Base-by-base conservation (phyloP, 805 yeast genomes). In the Starmerella ratchasimensis region DNA sequence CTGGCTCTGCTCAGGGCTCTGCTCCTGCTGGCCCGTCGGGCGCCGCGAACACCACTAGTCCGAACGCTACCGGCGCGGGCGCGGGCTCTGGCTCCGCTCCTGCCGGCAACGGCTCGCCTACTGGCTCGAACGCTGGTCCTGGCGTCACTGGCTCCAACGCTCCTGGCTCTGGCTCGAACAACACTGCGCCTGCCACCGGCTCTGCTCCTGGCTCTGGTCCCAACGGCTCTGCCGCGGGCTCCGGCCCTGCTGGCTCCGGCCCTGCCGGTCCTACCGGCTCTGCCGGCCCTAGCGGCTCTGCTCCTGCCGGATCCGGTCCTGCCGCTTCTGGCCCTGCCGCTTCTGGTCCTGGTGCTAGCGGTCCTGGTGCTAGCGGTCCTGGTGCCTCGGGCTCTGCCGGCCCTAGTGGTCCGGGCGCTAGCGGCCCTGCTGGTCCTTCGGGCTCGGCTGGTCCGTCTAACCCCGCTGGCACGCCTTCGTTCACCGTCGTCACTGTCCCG, bases 401-500 rank as follows among this genome's bases (percentile, higher is more conserved):
- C n/a, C 27, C n/a, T 24, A 24, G 13, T 24, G 27, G 27, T 24
- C 13, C 27, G n/a, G 27, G 27, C 11, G n/a, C n/a, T n/a, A n/a
- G n/a, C n/a, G n/a, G 13, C 13, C 11, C 13, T 11, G 13, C 27
- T n/a, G n/a, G n/a, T 11, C 11, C n/a, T 24, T 11, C 27, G 27
- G 27, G 27, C 11, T 13, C 31, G 16, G 13, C 19, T 15, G 31
- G 10, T 11, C 10, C 18, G 30, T 7, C 16, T 11, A 8, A 7
- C 6, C 5, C 28, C 24, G 5, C 34, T 16, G 15, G 10, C 6
- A 22, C 29, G 16, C 33, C 38, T 3, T 35, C 38, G 9, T 35
- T 8, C 28, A 28, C 33, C 10, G 38, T 40, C 3, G 21, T 40
- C 3, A 40, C 43, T 5, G 31, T 40, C 2, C 43, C 43, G 6